phyloP scores from a whole-genome alignment of 768 basidiomycete genomes.

The Gymnopilus junonius region DNA sequence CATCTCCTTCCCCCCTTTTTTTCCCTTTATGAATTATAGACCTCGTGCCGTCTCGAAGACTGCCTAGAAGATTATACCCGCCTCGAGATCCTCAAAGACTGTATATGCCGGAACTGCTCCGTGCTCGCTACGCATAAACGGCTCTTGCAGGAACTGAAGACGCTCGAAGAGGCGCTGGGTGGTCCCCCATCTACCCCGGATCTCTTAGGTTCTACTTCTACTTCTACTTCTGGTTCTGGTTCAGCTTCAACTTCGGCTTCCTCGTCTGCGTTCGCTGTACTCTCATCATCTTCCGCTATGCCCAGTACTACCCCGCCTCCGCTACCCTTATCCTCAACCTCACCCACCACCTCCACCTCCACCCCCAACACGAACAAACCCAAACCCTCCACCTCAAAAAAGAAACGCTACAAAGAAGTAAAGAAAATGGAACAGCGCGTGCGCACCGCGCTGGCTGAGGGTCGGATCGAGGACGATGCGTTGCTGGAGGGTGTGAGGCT shows the following conservation, averaged over 20 bases:
- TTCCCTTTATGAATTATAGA: constrained; percentile 39
- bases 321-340: no score
- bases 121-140: constrained; percentile 75
- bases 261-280: constrained; percentile 17
- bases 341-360: no score
- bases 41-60: constrained; percentile 74
- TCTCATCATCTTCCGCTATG: neutral
- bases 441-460: constrained; percentile 66
- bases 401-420: constrained; percentile 75
- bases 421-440: constrained; percentile 67
- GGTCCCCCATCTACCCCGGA: no score
- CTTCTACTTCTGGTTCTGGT: constrained; percentile 14
- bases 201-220: no score
- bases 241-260: constrained; percentile 13
- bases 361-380: constrained; percentile 24
- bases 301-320: no score
- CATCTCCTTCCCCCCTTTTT: neutral
- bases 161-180: constrained; percentile 50
- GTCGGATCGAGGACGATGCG: constrained; percentile 78
- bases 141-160: constrained; percentile 64
- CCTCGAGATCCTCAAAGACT: constrained; percentile 88
- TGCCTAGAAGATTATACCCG: constrained; percentile 89
- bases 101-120: constrained; percentile 91
- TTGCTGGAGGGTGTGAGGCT: constrained; percentile 73
- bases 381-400: constrained; percentile 69